Conservation (phyloP, 2,329 filamentous ascomycete species). For the Aspergillus hortae region DNA sequence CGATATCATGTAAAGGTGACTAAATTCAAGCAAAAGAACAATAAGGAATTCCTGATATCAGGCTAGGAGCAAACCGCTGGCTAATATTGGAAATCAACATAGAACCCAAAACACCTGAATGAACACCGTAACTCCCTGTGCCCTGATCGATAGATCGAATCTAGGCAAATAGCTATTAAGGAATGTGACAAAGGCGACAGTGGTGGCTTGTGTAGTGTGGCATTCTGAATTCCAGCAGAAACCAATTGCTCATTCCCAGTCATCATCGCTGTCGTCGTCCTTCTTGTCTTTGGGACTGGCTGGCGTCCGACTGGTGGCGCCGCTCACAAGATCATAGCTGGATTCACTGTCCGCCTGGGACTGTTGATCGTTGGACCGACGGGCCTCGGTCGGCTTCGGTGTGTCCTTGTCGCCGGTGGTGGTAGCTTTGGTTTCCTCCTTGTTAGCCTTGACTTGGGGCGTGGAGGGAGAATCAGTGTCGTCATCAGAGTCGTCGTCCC, state of each 20-base stretch:
- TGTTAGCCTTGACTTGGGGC: constrained; percentile 39
- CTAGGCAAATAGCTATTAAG: background rate
- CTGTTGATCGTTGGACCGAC: constrained; percentile 79
- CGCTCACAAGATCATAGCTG: constrained; percentile 91
- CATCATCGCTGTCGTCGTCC: constrained; percentile 64
- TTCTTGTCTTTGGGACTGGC: constrained; percentile 57
- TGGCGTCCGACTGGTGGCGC: constrained; percentile 73
- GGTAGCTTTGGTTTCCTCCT: constrained; percentile 27
- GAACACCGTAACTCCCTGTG: background rate
- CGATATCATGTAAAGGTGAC: too few relatives aligned
- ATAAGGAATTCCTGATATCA: background rate
- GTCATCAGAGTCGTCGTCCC: constrained; percentile 69
- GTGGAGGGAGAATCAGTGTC: constrained; percentile 44
- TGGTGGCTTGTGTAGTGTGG: background rate
- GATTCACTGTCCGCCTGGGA: constrained; percentile 90
- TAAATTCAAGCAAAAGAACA: background rate
- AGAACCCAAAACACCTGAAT: background rate
- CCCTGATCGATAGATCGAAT: background rate
- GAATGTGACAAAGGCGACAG: background rate
- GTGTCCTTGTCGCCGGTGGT: constrained; percentile 36
- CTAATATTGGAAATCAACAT: background rate
- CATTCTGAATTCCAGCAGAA: background rate
- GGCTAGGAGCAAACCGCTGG: background rate
- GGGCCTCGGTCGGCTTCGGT: constrained; percentile 63
- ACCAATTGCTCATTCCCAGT: constrained; percentile 63